Percentiles rank a stretch among this genome's conserved stretches.
Evolutionary conservation across 2,329 filamentous ascomycete genomes (phyloP).

Genomic region (Calonectria naviculata): DNA sequence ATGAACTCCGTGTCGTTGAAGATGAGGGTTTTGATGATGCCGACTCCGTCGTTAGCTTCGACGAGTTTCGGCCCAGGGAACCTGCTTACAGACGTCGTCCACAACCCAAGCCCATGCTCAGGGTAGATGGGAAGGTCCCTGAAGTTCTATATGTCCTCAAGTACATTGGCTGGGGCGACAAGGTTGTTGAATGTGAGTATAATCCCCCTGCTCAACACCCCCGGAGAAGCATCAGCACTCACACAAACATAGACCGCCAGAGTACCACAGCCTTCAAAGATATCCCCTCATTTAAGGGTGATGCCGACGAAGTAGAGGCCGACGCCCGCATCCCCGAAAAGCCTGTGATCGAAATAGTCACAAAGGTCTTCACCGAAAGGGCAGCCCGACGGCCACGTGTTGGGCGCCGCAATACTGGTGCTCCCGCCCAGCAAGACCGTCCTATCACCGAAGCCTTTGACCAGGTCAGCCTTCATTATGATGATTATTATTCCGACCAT

Average conservation of each 20-base stretch:
- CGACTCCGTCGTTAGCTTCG: conserved; percentile 38
- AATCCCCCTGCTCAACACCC: not conserved
- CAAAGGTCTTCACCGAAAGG: conserved; percentile 46
- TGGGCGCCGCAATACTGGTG: conserved; percentile 13
- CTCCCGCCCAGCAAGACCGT: conserved; percentile 32
- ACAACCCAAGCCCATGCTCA: conserved; percentile 26
- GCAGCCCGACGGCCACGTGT: conserved; percentile 12
- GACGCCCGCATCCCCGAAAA: conserved; percentile 30
- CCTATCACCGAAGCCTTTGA: conserved; percentile 44
- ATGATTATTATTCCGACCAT: conserved; percentile 39
- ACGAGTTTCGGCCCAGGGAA: conserved; percentile 19
- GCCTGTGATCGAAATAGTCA: conserved; percentile 57
- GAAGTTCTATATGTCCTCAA: conserved; percentile 56
- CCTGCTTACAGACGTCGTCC: not conserved
- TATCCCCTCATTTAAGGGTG: conserved; percentile 41
- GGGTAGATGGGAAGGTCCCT: conserved; percentile 50
- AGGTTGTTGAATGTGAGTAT: conserved; percentile 49
- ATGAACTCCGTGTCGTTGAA: conserved; percentile 23
- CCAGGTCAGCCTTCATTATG: conserved; percentile 35
- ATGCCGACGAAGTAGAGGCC: conserved; percentile 35
- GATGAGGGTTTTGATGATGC: conserved; percentile 25
- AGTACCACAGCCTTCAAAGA: conserved; percentile 52
- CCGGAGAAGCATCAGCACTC: conserved; percentile 17
- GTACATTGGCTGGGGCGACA: conserved; percentile 48
- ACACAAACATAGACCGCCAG: conserved; percentile 46